Base-by-base conservation (phyloP, 352 stramenopile species). In the Blastocystis sp. region DNA sequence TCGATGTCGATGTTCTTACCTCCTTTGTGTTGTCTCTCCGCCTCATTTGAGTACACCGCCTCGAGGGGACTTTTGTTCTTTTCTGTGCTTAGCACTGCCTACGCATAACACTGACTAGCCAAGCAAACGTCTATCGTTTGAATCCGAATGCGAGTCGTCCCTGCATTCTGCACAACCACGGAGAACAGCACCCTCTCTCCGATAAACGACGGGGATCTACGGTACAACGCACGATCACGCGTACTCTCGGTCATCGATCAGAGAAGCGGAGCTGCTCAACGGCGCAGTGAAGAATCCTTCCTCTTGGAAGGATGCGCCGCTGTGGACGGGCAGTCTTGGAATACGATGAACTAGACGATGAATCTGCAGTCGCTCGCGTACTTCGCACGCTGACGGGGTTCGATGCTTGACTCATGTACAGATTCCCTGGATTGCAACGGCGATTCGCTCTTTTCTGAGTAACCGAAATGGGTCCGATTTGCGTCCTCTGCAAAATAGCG, bases 101-200 rank as follows among this genome's bases (percentile, higher is more conserved):
- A 66, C 4, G 28, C 28, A 66, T 66, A 7, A 66, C 28, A 66
- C 40, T 34, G 40, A 66, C 28, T 10, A 40, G 40, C 40, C 61
- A 14, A 66, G 10, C 61, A 66, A n/a, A 66, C 61, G 4, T 60
- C 19, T 38, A 79, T 79, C 61, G 48, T 38, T 79, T 62, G 69
- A 21, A 81, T 81, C 48, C 10, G 45, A 38, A 66, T 66, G 7
- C n/a, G 28, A 40, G 61, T 66, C 40, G 61, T 40, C 10, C n/a
- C 28, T n/a, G 3, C 28, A 14, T 66, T 66, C 11, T 66, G 61
- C 9, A 81, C 43, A 0, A 38, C 45, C 17, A 81, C 42, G 34
- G 42, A 38, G 24, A 81, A 81, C 7, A 48, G 21, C n/a, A 64
- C 71, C 43, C 42, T 81, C 45, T 81, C 71, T 52, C 71, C 71